These are phyloP conservation scores for Kazachstania sp. DNA, from an alignment of 1,139 yeast species.

Conservation along the genomic window DNA sequence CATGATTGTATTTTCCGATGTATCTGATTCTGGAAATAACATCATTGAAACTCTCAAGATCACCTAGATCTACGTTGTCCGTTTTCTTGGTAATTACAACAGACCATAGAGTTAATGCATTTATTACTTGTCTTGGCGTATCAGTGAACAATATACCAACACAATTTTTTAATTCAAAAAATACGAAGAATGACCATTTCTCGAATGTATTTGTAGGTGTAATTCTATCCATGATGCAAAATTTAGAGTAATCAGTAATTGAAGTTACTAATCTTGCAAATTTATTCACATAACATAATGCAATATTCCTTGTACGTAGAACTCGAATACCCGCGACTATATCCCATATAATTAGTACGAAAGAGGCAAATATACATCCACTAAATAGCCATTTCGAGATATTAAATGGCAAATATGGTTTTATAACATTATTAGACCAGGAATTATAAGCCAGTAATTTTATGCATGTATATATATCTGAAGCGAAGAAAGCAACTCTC, in stretches of 20 bases:
- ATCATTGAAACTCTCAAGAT: constrained; percentile 34
- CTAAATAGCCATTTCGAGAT: constrained; percentile 80
- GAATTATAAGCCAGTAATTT: constrained; percentile 63
- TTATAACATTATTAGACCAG: constrained; percentile 53
- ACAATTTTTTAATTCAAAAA: constrained; percentile 59
- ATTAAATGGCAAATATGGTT: constrained; percentile 49
- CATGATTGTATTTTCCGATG: constrained; percentile 52
- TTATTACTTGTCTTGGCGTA: constrained; percentile 78
- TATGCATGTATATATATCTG: constrained; percentile 74
- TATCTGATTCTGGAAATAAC: constrained; percentile 46
- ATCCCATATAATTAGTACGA: constrained; percentile 50
- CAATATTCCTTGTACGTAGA: constrained; percentile 54
- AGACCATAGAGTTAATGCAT: constrained; percentile 60
- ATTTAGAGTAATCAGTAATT: constrained; percentile 51
- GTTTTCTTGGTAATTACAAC: constrained; percentile 35
- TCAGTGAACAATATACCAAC: constrained; percentile 64
- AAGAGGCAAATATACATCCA: constrained; percentile 72
- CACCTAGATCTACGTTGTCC: constrained; percentile 21
- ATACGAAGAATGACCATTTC: constrained; percentile 58
- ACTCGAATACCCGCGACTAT: constrained; percentile 52
- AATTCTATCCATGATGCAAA: constrained; percentile 63
- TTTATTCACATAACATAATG: constrained; percentile 60
- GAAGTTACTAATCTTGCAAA: constrained; percentile 55
- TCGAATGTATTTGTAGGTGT: constrained; percentile 56
- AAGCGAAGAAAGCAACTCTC: constrained; percentile 51